These are phyloP conservation scores for Datura wrightii DNA, from an alignment of 257 asterid genomes.

Conservation along the genomic window DNA sequence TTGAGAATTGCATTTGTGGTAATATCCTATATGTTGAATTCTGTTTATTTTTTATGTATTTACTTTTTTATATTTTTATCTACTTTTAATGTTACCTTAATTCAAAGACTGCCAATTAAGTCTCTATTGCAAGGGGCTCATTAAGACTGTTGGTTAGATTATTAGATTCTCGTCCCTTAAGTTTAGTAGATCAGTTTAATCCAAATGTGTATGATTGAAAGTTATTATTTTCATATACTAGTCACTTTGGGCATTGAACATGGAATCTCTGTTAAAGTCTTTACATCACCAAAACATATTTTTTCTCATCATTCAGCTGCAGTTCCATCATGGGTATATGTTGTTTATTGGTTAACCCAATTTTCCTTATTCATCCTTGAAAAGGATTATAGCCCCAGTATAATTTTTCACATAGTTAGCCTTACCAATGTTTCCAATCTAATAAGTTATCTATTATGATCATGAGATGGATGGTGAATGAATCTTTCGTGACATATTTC, in stretches of 20 bases:
- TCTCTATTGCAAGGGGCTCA: too few species aligned
- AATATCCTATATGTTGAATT: too few species aligned
- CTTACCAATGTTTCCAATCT: not conserved
- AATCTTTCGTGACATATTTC: slow-evolving; percentile 77
- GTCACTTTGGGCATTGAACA: not conserved
- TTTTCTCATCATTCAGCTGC: not conserved
- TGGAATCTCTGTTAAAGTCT: not conserved
- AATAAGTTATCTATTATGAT: slow-evolving; percentile 45
- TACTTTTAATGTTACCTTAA: too few species aligned
- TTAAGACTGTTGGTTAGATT: not conserved
- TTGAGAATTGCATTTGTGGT: too few species aligned
- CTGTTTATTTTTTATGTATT: too few species aligned
- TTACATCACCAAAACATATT: not conserved
- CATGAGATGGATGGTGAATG: slow-evolving; percentile 75
- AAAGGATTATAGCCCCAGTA: not conserved
- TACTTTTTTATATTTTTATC: too few species aligned
- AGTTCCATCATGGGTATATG: not conserved
- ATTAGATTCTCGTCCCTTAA: not conserved
- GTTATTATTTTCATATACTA: not conserved
- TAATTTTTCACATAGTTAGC: not conserved
- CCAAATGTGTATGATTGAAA: too few species aligned
- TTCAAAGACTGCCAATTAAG: too few species aligned
- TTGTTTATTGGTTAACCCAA: slow-evolving; percentile 61
- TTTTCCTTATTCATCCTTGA: not conserved
- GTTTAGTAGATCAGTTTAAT: not conserved